Evolutionary conservation across 2,329 filamentous ascomycete genomes (phyloP), one percentile per base, ranked within the genome.

Genomic region (Pestalotiopsis sp.): DNA sequence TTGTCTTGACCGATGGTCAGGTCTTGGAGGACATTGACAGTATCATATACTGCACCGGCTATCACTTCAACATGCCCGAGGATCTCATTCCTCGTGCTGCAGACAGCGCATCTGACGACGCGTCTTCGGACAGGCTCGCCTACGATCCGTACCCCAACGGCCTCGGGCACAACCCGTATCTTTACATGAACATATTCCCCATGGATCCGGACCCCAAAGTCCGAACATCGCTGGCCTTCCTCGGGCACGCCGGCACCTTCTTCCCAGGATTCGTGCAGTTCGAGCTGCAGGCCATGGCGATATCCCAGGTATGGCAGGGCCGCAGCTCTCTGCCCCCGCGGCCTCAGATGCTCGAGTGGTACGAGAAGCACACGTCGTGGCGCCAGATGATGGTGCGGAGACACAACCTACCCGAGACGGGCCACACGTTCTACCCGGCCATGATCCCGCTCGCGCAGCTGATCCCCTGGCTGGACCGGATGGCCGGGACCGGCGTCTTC

Each of bases 31-130:
- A 79, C 23, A 71, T 80, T 3, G 79, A 80, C 62, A 74, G 75
- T 67, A 76, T 80, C 62, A 71, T 80, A 58, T 71, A 76, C 67
- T 79, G 77, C 68, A 75, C 77, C 0, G 79, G 79, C 1, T 80
- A 79, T 57, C 67, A 71, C n/a, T 73, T 75, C 55, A 74, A 77
- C 65, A 72, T 78, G 13, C 69, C 69, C n/a, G 52, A 62, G 9
- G 41, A 45, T 20, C 65, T 67, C n/a, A 45, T 67, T 9, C 65
- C 65, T 7, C 64, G 39, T 14, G 27, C 66, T n/a, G 17, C 14
- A 13, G 13, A 41, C 17, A 5, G 4, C 12, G 20, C 59, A 23
- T 13, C 38, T 31, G 6, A 2, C 27, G 5, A 31, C 27, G 27
- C 27, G 27, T 31, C 27, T 31, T 31, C 27, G 27, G 31, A 5